Conservation (phyloP, 2,329 filamentous ascomycete species). For the Aspergillus sclerotialis region DNA sequence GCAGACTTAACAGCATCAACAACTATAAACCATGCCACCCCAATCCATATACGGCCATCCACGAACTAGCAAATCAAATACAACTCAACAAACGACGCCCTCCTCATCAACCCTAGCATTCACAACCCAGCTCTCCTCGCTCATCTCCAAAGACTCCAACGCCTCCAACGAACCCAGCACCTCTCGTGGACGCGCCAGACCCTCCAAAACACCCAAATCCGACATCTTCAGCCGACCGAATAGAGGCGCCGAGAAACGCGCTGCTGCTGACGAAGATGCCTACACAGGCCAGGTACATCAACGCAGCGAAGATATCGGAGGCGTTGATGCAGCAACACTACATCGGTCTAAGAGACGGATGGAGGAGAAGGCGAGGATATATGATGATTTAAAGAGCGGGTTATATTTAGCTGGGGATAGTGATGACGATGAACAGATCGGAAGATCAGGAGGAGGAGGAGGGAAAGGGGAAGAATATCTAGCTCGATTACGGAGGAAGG, state of each 20-base stretch:
- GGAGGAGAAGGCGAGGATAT: conserved; percentile 83
- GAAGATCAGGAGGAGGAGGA: conserved; percentile 4
- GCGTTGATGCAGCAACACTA: conserved; percentile 50
- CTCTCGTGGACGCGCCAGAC: conserved; percentile 33
- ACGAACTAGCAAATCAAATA: conserved; percentile 59
- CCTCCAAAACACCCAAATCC: conserved; percentile 50
- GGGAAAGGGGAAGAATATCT: conserved; percentile 31
- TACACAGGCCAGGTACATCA: conserved; percentile 59
- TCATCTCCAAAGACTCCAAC: conserved; percentile 58
- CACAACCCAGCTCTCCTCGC: conserved; percentile 74
- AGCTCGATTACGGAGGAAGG: conserved; percentile 55
- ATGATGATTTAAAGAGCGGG: conserved; percentile 86
- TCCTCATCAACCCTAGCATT: conserved; percentile 74
- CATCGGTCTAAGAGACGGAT: conserved; percentile 70
- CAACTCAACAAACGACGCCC: conserved; percentile 46
- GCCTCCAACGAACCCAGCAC: too few species aligned
- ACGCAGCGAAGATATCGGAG: conserved; percentile 52
- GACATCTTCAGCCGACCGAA: conserved; percentile 65
- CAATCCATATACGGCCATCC: conserved; percentile 71
- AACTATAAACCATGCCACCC: conserved; percentile 45
- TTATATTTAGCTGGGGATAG: conserved; percentile 56
- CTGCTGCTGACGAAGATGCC: conserved; percentile 49
- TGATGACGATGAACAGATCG: conserved; percentile 24
- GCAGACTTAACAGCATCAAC: too few species aligned
- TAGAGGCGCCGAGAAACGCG: conserved; percentile 55